Conservation (phyloP, 228 moss, liverwort and hornwort genomes). For the Sphagnum magellanicum region DNA sequence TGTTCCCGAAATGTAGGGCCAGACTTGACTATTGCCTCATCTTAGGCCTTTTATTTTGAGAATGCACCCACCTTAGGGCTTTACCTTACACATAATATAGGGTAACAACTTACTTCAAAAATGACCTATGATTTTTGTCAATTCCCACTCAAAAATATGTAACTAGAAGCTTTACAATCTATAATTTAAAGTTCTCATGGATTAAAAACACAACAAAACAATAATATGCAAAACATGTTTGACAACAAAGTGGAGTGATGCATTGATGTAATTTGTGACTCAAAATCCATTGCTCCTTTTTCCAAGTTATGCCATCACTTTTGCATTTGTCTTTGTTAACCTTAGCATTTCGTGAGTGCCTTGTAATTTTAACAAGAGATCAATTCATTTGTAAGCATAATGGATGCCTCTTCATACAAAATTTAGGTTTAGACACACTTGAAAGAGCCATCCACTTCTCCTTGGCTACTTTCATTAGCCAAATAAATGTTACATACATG, state of each 20-base stretch:
- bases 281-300: not conserved
- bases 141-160: not conserved
- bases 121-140: not conserved
- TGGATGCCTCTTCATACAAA: not conserved
- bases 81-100: too few species aligned
- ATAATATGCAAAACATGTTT: constrained; percentile 1
- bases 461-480: not conserved
- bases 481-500: not conserved
- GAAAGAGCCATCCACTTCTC: not conserved
- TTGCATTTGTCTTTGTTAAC: not conserved
- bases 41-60: too few species aligned
- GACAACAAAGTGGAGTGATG: not conserved
- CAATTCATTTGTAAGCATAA: not conserved
- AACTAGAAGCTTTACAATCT: not conserved
- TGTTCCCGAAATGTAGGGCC: too few species aligned
- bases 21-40: too few species aligned
- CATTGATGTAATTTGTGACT: not conserved
- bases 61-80: too few species aligned
- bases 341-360: not conserved
- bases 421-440: not conserved
- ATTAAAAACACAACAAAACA: not conserved
- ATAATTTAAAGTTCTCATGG: not conserved
- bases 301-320: not conserved
- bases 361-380: not conserved
- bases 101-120: constrained; percentile 1